A percentile compares a stretch with the other conserved stretches of the same genome.
Conservation (phyloP, 2,329 filamentous ascomycete species). For the Pseudocercospora vitis region DNA sequence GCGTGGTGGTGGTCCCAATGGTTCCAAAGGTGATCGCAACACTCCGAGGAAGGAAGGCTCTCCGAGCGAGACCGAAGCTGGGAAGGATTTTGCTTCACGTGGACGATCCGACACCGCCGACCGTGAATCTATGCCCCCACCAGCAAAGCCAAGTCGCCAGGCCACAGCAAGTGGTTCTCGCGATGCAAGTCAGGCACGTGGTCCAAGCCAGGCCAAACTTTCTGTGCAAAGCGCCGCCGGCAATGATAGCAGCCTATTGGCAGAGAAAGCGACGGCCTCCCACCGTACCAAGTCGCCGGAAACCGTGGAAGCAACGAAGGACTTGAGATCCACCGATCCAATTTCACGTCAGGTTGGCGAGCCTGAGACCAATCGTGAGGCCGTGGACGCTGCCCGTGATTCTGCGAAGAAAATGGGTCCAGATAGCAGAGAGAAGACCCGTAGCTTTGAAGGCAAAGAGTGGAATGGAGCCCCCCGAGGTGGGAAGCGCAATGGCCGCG, state of each 20-base stretch:
- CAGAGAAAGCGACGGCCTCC: conserved; percentile 12
- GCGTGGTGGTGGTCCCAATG: conserved; percentile 43
- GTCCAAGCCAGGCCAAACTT: conserved; percentile 15
- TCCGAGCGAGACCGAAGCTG: conserved; percentile 22
- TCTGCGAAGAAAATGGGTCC: conserved; percentile 20
- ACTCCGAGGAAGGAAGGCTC: conserved; percentile 18
- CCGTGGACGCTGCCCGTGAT: conserved; percentile 15
- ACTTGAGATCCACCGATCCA: conserved; percentile 24
- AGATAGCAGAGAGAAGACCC: conserved; percentile 28
- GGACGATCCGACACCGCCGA: conserved; percentile 30
- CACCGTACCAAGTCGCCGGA: conserved; percentile 24
- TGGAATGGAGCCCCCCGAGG: conserved; percentile 28
- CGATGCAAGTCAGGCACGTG: conserved; percentile 19
- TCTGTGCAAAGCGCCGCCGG: background rate
- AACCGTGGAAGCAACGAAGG: conserved; percentile 20
- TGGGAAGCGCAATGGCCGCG: conserved; percentile 36
- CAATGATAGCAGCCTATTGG: background rate
- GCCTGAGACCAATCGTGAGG: conserved; percentile 8
- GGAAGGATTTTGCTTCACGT: conserved; percentile 10
- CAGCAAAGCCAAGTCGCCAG: conserved; percentile 24
- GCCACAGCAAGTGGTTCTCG: conserved; percentile 18
- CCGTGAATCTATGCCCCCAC: conserved; percentile 33
- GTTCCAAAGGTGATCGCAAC: conserved; percentile 41
- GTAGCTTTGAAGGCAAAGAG: conserved; percentile 31
- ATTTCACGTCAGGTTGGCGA: conserved; percentile 24